Conservation (phyloP, 257 asterid species). For the Coffea eugenioides region DNA sequence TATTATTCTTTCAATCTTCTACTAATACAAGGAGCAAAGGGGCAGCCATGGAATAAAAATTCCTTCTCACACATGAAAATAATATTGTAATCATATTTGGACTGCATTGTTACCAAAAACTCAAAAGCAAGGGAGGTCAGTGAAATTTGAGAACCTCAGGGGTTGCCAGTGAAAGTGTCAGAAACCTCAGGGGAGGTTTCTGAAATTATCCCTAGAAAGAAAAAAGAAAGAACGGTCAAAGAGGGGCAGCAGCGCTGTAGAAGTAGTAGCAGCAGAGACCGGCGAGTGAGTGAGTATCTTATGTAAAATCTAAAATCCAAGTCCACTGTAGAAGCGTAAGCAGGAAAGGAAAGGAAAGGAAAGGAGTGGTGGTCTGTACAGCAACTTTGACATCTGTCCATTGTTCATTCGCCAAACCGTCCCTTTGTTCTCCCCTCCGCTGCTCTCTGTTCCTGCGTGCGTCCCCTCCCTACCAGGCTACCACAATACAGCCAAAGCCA, state of each 20-base stretch:
- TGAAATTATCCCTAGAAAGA: too few relatives aligned
- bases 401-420: conserved; percentile 22
- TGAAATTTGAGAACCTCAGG: too few relatives aligned
- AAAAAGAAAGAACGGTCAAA: conserved; percentile 23
- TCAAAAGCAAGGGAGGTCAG: too few relatives aligned
- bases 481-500: background rate
- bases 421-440: background rate
- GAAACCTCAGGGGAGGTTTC: too few relatives aligned
- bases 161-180: too few relatives aligned
- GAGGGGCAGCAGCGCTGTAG: background rate
- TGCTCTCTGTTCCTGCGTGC: conserved; percentile 13
- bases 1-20: too few relatives aligned
- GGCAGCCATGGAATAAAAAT: too few relatives aligned
- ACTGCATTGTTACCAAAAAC: too few relatives aligned
- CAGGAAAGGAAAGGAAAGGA: background rate
- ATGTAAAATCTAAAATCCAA: background rate
- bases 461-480: background rate
- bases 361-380: conserved; percentile 18
- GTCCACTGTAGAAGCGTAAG: conserved; percentile 37
- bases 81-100: too few relatives aligned
- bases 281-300: too few relatives aligned
- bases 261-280: background rate
- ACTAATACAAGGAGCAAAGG: too few relatives aligned
- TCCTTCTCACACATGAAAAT: too few relatives aligned
- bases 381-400: conserved; percentile 27